Percentiles rank a stretch among this genome's conserved stretches.
phyloP scores from a whole-genome alignment of 1,284 basidiomycete species.

The Phenoliferia sp. region DNA sequence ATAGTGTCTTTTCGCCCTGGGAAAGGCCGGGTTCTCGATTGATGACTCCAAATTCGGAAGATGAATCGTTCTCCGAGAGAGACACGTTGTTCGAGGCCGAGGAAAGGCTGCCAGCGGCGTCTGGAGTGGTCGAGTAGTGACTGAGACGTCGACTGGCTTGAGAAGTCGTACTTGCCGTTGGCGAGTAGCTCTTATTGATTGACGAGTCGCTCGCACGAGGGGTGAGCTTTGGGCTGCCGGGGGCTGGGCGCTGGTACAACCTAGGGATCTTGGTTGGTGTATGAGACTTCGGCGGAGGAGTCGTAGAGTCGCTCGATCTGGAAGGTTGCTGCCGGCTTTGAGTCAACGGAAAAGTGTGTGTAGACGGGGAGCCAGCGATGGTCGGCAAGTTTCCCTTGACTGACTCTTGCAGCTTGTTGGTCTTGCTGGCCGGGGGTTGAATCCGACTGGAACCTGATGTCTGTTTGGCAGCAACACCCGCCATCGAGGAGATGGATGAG shows the following conservation, averaged over 20 bases:
- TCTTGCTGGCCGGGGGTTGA: slow-evolving; percentile 17
- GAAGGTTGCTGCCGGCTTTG: neutral
- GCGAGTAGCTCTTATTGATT: slow-evolving; percentile 54
- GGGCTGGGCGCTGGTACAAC: slow-evolving; percentile 8
- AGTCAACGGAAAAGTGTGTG: neutral
- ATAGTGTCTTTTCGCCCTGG: slow-evolving; percentile 13
- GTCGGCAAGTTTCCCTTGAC: slow-evolving; percentile 58
- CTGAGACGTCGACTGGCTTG: slow-evolving; percentile 44
- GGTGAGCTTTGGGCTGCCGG: slow-evolving; percentile 1
- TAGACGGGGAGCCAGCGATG: slow-evolving; percentile 81
- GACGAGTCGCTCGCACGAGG: slow-evolving; percentile 6
- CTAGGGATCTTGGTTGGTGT: slow-evolving; percentile 89
- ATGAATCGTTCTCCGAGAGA: neutral
- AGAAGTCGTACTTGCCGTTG: slow-evolving; percentile 51
- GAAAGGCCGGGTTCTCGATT: slow-evolving; percentile 10
- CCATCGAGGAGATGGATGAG: slow-evolving; percentile 31
- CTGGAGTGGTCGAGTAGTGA: slow-evolving; percentile 10
- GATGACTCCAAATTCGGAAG: slow-evolving; percentile 10
- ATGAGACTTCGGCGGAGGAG: slow-evolving; percentile 31
- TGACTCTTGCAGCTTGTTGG: slow-evolving; percentile 30
- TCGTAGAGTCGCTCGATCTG: neutral
- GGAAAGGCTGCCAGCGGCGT: neutral
- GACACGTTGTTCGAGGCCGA: neutral
- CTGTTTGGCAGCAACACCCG: no score
- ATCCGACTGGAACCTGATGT: neutral